Evolutionary conservation across 371 early-diverging fungal genomes (phyloP).

Genomic region (Mortierella sp.): DNA sequence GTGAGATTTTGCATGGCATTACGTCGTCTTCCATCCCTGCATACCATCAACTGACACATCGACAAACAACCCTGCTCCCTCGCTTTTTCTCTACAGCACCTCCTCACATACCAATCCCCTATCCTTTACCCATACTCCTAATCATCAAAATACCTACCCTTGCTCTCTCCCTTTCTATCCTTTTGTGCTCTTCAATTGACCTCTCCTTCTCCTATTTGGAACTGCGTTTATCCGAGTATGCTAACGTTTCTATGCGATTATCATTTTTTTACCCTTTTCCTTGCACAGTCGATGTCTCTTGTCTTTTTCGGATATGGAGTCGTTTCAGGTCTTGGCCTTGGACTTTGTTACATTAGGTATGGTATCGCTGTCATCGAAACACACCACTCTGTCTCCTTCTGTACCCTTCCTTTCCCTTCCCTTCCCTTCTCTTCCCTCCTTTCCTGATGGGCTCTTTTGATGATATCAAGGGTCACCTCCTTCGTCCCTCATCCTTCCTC

Average conservation of each 20-base stretch:
- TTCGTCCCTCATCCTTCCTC: not conserved
- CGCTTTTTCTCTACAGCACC: not conserved
- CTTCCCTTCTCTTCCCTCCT: not conserved
- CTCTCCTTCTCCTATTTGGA: not conserved
- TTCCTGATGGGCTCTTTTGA: not conserved
- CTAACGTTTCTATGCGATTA: not conserved
- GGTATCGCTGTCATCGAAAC: not conserved
- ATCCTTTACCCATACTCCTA: not conserved
- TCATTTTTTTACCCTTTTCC: not conserved
- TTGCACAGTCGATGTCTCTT: slow-evolving; percentile 59
- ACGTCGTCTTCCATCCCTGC: not conserved
- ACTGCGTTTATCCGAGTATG: not conserved
- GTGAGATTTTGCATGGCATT: not conserved
- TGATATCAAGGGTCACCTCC: not conserved
- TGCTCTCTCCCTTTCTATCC: not conserved
- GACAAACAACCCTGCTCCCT: not conserved
- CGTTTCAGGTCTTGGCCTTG: slow-evolving; percentile 74
- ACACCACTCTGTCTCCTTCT: not conserved
- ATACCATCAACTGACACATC: not conserved
- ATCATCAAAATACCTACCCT: not conserved
- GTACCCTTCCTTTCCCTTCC: not conserved
- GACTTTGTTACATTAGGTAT: slow-evolving; percentile 70
- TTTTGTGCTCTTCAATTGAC: not conserved
- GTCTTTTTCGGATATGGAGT: slow-evolving; percentile 77
- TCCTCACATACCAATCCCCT: not conserved